These are phyloP conservation scores for Leccinum boreale DNA, from an alignment of 768 basidiomycete genomes.

Conservation along the genomic window DNA sequence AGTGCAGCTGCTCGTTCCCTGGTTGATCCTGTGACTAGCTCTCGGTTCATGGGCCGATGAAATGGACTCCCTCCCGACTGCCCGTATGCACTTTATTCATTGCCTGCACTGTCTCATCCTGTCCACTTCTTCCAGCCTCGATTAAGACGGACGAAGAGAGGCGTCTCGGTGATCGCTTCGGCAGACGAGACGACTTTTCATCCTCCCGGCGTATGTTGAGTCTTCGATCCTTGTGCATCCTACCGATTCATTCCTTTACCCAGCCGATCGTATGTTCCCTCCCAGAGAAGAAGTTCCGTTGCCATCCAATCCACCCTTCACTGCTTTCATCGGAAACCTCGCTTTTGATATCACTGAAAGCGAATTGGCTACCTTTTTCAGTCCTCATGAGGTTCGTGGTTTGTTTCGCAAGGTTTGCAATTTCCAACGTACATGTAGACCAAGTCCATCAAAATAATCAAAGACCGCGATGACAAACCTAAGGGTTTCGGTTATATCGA, in stretches of 20 bases:
- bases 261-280: constrained; percentile 54
- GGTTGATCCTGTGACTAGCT: constrained; percentile 40
- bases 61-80: constrained; percentile 89
- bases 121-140: constrained; percentile 49
- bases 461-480: constrained; percentile 88
- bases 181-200: constrained; percentile 61
- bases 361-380: constrained; percentile 82
- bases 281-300: constrained; percentile 91
- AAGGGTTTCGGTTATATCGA: constrained; percentile 99
- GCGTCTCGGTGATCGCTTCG: constrained; percentile 52
- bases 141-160: constrained; percentile 66
- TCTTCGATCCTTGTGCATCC: constrained; percentile 2
- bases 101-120: constrained; percentile 9
- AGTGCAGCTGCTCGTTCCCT: constrained; percentile 5
- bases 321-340: constrained; percentile 95
- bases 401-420: not conserved
- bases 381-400: constrained; percentile 50
- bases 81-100: constrained; percentile 61
- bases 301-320: constrained; percentile 92
- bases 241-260: constrained; percentile 11
- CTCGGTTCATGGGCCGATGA: constrained; percentile 99
- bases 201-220: constrained; percentile 55
- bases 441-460: constrained; percentile 89
- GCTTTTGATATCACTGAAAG: constrained; percentile 86
- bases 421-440: constrained; percentile 40